Conservation (phyloP, 164 flowering plant genomes). For the Malania oleifera region DNA sequence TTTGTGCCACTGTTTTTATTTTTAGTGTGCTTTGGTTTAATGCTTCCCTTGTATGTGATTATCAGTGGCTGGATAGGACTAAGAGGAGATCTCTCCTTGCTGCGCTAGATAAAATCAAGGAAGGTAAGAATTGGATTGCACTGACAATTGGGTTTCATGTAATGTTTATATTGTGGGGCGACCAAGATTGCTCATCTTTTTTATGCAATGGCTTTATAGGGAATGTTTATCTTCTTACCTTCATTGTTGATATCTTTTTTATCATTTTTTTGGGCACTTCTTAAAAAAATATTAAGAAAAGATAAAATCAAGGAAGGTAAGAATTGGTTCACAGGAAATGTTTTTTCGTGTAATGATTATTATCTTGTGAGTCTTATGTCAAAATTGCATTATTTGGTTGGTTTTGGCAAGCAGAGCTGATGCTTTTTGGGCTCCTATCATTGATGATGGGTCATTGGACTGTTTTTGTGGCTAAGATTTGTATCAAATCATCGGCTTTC, state of each 20-base stretch:
- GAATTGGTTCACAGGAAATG: too few species aligned
- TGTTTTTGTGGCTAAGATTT: conserved; percentile 64
- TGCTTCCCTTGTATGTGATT: not conserved
- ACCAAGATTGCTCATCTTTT: too few species aligned
- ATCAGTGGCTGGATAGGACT: conserved; percentile 72
- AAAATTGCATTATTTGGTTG: too few species aligned
- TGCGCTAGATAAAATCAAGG: conserved; percentile 77
- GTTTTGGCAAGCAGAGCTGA: conserved; percentile 56
- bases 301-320: too few species aligned
- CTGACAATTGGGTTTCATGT: too few species aligned
- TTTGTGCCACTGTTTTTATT: too few species aligned
- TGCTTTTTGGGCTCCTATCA: conserved; percentile 82
- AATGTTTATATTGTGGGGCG: too few species aligned
- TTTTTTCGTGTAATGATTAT: too few species aligned
- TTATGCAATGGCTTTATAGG: not conserved
- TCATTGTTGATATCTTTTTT: conserved; percentile 1
- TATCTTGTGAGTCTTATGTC: too few species aligned
- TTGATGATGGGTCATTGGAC: conserved; percentile 87
- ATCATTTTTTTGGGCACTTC: not conserved
- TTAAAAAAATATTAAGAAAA: too few species aligned
- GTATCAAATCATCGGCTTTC: conserved; percentile 56
- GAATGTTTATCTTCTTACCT: conserved; percentile 5
- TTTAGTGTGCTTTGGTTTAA: too few species aligned
- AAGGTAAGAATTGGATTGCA: conserved; percentile 66
- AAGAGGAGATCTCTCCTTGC: conserved; percentile 70